Base-by-base conservation (phyloP, 148 eudicot species). In the Camellia granthamiana region DNA sequence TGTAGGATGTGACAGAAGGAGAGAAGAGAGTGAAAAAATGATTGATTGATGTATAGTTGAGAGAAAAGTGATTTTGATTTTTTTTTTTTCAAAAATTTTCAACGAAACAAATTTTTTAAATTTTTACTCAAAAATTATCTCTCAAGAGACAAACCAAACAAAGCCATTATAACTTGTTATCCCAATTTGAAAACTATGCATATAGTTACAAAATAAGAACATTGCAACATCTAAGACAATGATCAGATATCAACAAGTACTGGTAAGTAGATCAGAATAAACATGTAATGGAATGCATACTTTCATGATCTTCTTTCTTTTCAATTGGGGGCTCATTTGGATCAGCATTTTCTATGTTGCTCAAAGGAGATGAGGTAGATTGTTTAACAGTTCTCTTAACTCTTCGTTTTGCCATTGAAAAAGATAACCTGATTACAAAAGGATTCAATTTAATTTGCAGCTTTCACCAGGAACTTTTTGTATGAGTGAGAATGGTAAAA, bases 321-420 rank as follows among this genome's bases (percentile, higher is more conserved):
- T 79, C 85, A 15, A 69, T 11, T 23, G 78, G 46, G 6, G 69
- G 63, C 13, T 82, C 78, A 72, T 83, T 82, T 38, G 56, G 74
- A 79, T 23, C 84, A 61, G 59, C 80, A 46, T 55, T 65, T 66
- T 47, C 65, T 16, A 63, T 49, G 55, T 66, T 78, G 43, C 78
- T 84, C n/a, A 51, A 77, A 59, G 75, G 73, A 65, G 85, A 80
- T 41, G 79, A 13, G 15, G 69, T 76, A 6, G 89, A 69, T 77
- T 80, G 19, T 67, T 83, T 86, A 63, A 42, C 79, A 64, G 67
- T 76, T 85, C 72, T 89, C 84, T 84, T 83, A 18, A 16, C 89
- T 85, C 77, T 88, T 76, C 89, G 85, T 73, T 88, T 90, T 7
- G 78, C 84, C 97, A 90, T 90, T 82, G 61, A 2, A 62, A 56